Evolutionary conservation across 2,329 filamentous ascomycete genomes (phyloP), one percentile per base, ranked within the genome.

Genomic region (Dothidotthia symphoricarpi): DNA sequence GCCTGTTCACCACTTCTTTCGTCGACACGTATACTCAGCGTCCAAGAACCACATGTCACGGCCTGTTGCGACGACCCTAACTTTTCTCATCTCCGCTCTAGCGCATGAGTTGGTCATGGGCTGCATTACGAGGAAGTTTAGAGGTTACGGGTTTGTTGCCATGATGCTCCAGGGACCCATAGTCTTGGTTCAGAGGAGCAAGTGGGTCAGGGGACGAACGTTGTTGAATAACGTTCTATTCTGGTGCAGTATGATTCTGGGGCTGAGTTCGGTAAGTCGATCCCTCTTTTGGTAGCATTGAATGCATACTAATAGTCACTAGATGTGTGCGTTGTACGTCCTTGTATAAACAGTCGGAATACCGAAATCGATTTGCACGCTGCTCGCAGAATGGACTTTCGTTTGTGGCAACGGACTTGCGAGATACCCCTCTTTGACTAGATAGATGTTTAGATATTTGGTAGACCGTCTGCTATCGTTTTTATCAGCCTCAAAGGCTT

Each of bases 141-240:
- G 93, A 25, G 93, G 93, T 10, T 98, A 97, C 61, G 93, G 91
- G 8, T 95, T 96, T 63, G 61, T 94, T 14, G 86, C 88, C 46
- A 93, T 96, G 82, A 97, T 98, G 93, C 71, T 94, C 46, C 93
- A 98, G 74, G 77, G 97, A 53, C 93, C 93, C 1, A 93, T 97
- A 51, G 86, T 97, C n/a, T 81, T 90, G 66, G 72, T 97, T 19
- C 93, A 97, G 72, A 79, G 87, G 46, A 89, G 86, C 4, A 79
- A 75, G 44, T 88, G 81, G 73, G 81, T 97, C 25, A 78, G 82
- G 37, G 82, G 83, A 14, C 80, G 81, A 52, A 82, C 82, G 61
- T 83, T 90, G 19, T 72, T 95, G 41, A 96, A 64, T 45, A 65
- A 96, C 61, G 74, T 77, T 2, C 83, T 86, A 45, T 95, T 95